Percentiles rank a stretch among this genome's conserved stretches.
Evolutionary conservation across 2,329 filamentous ascomycete genomes (phyloP).

Genomic region (Ophiocordyceps polyrhachis-furcata): DNA sequence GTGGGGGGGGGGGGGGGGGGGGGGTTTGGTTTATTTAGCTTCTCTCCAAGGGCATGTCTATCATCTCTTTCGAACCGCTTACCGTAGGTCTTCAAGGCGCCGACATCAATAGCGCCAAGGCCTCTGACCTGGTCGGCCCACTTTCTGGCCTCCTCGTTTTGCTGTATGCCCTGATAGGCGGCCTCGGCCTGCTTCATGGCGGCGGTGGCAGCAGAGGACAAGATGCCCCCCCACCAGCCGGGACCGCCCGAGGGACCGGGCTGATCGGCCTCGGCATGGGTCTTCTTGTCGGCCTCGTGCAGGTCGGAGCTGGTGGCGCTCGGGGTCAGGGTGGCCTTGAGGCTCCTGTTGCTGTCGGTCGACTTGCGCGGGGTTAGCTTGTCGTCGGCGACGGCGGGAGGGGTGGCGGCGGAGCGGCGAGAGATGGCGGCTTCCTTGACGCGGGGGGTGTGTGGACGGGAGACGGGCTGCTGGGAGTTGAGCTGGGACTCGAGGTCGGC

Average conservation of each 20-base stretch:
- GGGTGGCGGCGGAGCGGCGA: conserved; percentile 27
- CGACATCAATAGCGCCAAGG: conserved; percentile 42
- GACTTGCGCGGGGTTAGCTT: conserved; percentile 51
- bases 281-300: conserved; percentile 36
- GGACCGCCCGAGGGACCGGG: conserved; percentile 29
- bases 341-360: conserved; percentile 54
- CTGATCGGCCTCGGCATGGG: conserved; percentile 23
- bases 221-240: conserved; percentile 76
- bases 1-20: too few relatives aligned
- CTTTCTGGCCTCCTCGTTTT: conserved; percentile 89
- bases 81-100: conserved; percentile 39
- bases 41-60: too few relatives aligned
- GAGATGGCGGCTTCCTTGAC: conserved; percentile 30
- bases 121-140: conserved; percentile 91
- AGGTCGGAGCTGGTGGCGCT: conserved; percentile 45
- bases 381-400: conserved; percentile 46
- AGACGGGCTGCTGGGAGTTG: conserved; percentile 50
- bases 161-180: conserved; percentile 83
- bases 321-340: conserved; percentile 54
- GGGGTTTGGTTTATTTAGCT: too few relatives aligned
- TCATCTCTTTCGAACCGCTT: too few relatives aligned
- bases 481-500: conserved; percentile 66
- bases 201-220: conserved; percentile 69
- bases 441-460: conserved; percentile 70
- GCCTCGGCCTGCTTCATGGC: conserved; percentile 85